Base-by-base conservation (phyloP, 257 asterid species). In the Solanum paucissectum region DNA sequence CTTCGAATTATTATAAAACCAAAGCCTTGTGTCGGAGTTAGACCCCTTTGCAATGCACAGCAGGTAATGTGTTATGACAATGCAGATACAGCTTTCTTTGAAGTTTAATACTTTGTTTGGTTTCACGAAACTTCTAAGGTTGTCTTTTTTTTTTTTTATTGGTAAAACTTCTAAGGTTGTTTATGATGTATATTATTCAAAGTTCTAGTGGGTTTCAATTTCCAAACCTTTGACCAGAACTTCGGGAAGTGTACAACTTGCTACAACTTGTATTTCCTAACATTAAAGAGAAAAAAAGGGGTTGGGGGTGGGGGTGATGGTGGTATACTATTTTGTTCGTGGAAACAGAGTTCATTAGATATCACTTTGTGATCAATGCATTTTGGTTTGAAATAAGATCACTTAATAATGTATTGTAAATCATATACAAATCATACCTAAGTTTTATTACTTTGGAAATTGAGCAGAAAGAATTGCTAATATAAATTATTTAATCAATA, bases 1-100 rank as follows among this genome's bases (percentile, higher is more conserved):
- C 95, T 96, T 73, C 98, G 96, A 64, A 95, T 96, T 75, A 93
- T 94, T 88, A 90, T 95, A 90, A 95, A 94, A 94, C 98, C 98
- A 79, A 95, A 96, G 95, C 92, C 97, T 36, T 89, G 97, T 42
- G 93, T 90, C 81, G 99, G 98, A 92, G 95, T 94, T 25, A 98
- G 98, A 64, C 98, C 98, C 83, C 86, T 96, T 89, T 96, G 99
- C 89, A 94, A 87, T 58, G 95, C 98, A 55, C 99, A 94, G 83
- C 98, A 96, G 96, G 99, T 96, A 90, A 60, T 83, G 27, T 62
- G 34, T 75, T 89, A 73, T 86, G 69, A 21, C 68, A 40, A 11
- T 18, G 33, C n/a, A 52, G 73, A 73, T 49, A 58, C 88, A 18
- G 0, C 58, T 38, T 32, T 34, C 44, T 36, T 86, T 86, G 68